Evolutionary conservation across 306 rosid genomes (phyloP), one percentile per base, ranked within the genome.

Genomic region (Abrus precatorius): DNA sequence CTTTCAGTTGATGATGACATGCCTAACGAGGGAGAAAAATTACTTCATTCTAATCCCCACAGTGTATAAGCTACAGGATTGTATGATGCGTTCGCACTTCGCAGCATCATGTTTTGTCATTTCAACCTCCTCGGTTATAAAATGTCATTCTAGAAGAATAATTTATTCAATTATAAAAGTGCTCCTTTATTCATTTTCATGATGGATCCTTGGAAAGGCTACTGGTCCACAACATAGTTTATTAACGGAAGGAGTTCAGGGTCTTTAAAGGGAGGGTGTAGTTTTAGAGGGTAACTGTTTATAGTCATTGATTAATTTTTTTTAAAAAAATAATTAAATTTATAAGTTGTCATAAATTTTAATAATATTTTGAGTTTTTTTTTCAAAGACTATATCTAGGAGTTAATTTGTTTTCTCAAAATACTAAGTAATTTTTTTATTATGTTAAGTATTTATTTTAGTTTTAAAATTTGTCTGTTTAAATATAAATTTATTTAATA

Each of bases 21-120:
- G 67, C 78, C 99, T 36, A 87, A 57, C 0, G 97, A 90, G 81
- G 97, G 90, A 80, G 94, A 90, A 64, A 82, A 88, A 49, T 84
- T 96, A 65, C 97, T 96, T 65, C 81, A 11, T 77, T 86, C 97
- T 13, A 69, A 20, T 70, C 79, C 82, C 78, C 87, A 89, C 87
- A 87, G 43, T 87, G 93, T 90, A 87, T 93, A 92, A 90, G 12
- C 86, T 29, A 44, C 36, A 27, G 13, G 74, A 66, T 77, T 28
- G 64, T 55, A 41, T 81, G 82, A 82, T 79, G 72, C 78, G 68
- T 14, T 80, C 57, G 69, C 69, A 43, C 20, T 7, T 59, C 13
- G 48, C 14, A 61, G 60, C 47, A 13, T 60, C 43, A 29, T 47
- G 28, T 40, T 63, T 11, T 44, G 59, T 47, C 60, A 44, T 60